Conservation (phyloP, 345 rosid genomes). For the Turritis glabra region DNA sequence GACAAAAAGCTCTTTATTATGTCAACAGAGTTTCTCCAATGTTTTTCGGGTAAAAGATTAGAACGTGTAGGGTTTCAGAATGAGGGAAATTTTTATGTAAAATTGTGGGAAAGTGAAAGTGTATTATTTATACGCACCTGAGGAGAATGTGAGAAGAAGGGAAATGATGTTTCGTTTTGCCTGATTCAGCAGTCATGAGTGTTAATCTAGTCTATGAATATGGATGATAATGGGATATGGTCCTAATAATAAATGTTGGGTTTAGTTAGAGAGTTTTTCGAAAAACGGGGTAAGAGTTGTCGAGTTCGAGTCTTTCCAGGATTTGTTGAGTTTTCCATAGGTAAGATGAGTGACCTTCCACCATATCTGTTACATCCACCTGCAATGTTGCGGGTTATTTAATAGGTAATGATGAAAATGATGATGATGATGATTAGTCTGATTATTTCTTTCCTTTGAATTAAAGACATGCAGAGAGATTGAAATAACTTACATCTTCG, state of each 20-base stretch:
- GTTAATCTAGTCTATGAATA: neutral
- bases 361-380: constrained; percentile 72
- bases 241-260: neutral
- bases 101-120: neutral
- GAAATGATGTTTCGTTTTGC: neutral
- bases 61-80: neutral
- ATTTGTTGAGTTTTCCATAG: constrained; percentile 78
- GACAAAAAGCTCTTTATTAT: neutral
- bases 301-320: constrained; percentile 79
- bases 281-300: constrained; percentile 70
- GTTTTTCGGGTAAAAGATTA: neutral
- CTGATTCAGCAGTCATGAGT: neutral
- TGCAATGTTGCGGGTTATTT: constrained; percentile 35
- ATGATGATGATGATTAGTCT: neutral
- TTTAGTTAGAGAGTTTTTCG: constrained; percentile 36
- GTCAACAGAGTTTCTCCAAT: neutral
- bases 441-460: neutral
- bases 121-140: neutral
- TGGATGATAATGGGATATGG: neutral
- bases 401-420: neutral
- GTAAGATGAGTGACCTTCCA: constrained; percentile 92
- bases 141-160: neutral
- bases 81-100: neutral
- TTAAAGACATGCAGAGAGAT: neutral
- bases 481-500: constrained; percentile 62